A percentile compares a stretch with the other conserved stretches of the same genome.
phyloP scores from a whole-genome alignment of 2,329 filamentous ascomycete genomes.

The Neopestalotiopsis sp. region DNA sequence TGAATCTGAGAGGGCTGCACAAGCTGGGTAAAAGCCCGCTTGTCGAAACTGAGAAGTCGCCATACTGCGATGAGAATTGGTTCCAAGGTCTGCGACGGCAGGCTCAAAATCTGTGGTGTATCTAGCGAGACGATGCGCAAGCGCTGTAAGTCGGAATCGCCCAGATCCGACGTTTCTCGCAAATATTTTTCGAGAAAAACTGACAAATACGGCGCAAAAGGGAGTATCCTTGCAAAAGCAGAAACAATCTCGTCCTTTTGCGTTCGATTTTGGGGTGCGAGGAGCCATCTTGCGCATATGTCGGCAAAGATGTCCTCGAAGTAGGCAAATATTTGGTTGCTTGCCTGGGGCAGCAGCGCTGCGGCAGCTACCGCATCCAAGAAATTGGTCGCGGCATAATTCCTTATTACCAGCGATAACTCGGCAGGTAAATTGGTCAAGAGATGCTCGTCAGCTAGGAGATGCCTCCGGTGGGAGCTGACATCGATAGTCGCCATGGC shows the following conservation, averaged over 20 bases:
- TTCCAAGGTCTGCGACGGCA: constrained; percentile 30
- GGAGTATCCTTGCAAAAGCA: constrained; percentile 79
- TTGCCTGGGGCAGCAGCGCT: constrained; percentile 72
- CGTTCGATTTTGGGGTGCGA: constrained; percentile 44
- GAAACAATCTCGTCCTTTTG: constrained; percentile 59
- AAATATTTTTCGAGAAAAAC: constrained; percentile 66
- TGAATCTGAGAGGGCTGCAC: constrained; percentile 73
- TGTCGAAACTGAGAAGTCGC: constrained; percentile 79
- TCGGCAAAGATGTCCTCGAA: constrained; percentile 81
- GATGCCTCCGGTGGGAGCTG: constrained; percentile 58
- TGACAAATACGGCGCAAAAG: constrained; percentile 80
- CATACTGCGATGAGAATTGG: constrained; percentile 70
- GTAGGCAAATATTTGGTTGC: constrained; percentile 74
- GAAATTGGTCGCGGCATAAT: constrained; percentile 67
- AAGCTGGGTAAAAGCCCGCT: constrained; percentile 66
- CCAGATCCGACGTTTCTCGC: constrained; percentile 33
- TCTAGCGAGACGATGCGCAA: constrained; percentile 35
- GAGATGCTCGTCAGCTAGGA: constrained; percentile 58
- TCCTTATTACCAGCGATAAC: constrained; percentile 69
- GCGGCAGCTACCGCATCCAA: constrained; percentile 73
- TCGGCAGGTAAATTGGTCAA: constrained; percentile 70
- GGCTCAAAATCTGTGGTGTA: constrained; percentile 20
- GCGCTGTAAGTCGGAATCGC: constrained; percentile 22
- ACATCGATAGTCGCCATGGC: constrained; percentile 62
- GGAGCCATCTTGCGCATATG: constrained; percentile 80